Base-by-base conservation (phyloP, 23 red algal genomes). In the Gracilariopsis chorda region DNA sequence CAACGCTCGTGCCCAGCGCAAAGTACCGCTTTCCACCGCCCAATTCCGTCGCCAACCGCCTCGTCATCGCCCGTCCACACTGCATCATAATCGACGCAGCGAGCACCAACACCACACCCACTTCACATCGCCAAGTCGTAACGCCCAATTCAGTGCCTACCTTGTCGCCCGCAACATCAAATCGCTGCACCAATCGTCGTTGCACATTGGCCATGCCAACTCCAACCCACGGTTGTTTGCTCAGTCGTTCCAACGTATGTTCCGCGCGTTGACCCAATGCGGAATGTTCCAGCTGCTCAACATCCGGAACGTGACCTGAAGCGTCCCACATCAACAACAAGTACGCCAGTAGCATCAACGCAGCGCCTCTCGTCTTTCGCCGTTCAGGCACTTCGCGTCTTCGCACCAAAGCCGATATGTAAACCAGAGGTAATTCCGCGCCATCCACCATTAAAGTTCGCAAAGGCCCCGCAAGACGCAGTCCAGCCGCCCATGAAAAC, bases 1-100 rank as follows among this genome's bases (percentile, higher is more conserved):
- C 75, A 5, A 78, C 89, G 0, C 56, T 82, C 1, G 77, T 79
- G n/a, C 56, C 63, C n/a, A 94, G 65, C 45, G 92, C 80, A 30
- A 94, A 94, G 36, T 94, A 75, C 4, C 92, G 69, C 51, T 94
- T 94, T 29, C 82, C 77, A 17, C 92, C 92, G 42, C 92, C 92
- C 37, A 94, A 29, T 61, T 94, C 92, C 16, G 82, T 94, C 27
- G 92, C 92, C 23, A 94, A 51, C 16, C 84, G 68, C 30, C 92
- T 52, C 8, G 92, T 88, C 30, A 86, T 77, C 20, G 56, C 71
- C 25, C 92, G 92, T 19, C 48, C 51, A 6, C 67, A 72, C 41
- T 94, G 92, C 83, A 89, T 88, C 51, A 94, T 58, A 33, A 94
- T 67, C 17, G 81, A 87, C 81, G 91, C 80, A 20, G 83, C 55